Percentiles rank a stretch among this genome's conserved stretches.
Conservation (phyloP, 257 asterid genomes). For the Petrea volubilis region DNA sequence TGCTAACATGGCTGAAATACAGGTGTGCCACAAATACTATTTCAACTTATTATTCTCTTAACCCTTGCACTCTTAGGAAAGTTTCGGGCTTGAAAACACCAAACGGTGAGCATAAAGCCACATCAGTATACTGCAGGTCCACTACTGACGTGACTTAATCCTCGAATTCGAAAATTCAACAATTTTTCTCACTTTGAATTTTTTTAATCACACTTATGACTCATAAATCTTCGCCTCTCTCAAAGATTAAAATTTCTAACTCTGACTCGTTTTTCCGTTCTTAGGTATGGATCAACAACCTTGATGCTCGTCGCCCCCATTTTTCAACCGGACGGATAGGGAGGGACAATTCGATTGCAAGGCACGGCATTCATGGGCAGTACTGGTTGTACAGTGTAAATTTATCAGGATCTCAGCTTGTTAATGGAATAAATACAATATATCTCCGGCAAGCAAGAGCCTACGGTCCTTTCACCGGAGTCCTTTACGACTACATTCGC, state of each 20-base stretch:
- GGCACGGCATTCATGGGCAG: slow-evolving; percentile 86
- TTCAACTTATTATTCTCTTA: no score
- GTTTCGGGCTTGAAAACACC: no score
- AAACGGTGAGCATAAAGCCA: no score
- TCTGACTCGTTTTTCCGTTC: neutral
- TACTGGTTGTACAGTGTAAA: slow-evolving; percentile 38
- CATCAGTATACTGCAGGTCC: no score
- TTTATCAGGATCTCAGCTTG: slow-evolving; percentile 41
- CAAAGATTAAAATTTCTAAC: neutral
- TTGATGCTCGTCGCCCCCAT: slow-evolving; percentile 15
- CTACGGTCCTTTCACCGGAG: slow-evolving; percentile 45
- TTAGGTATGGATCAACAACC: slow-evolving; percentile 56
- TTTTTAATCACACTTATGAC: no score
- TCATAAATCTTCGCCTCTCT: neutral
- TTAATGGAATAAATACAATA: slow-evolving; percentile 44
- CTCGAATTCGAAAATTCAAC: no score
- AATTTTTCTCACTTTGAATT: no score
- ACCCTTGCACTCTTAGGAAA: no score
- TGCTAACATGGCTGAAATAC: slow-evolving; percentile 50
- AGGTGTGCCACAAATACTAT: slow-evolving; percentile 31
- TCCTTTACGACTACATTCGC: slow-evolving; percentile 73
- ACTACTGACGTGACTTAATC: no score
- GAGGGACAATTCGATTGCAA: slow-evolving; percentile 69
- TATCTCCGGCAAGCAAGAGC: slow-evolving; percentile 51
- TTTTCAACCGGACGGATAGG: slow-evolving; percentile 56